These are phyloP conservation scores for Serendipita vermifera DNA, from an alignment of 768 basidiomycete genomes.

Conservation along the genomic window DNA sequence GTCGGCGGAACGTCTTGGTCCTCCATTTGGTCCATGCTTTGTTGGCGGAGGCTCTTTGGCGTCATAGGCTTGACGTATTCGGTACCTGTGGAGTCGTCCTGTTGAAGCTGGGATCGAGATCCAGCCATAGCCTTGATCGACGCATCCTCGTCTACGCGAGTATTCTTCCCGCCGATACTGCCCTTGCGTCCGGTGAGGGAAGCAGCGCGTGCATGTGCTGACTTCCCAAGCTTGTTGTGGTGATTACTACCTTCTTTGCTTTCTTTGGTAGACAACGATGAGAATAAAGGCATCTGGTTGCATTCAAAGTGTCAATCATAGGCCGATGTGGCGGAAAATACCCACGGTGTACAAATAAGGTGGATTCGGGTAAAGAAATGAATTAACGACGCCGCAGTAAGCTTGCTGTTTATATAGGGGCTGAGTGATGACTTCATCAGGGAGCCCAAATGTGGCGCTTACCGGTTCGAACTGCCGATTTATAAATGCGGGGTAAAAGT, in stretches of 20 bases:
- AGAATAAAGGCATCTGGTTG: conserved; percentile 6
- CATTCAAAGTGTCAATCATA: too few species aligned
- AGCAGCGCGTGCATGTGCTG: background rate
- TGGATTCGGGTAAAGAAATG: too few species aligned
- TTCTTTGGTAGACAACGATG: background rate
- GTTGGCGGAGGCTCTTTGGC: background rate
- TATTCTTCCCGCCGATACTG: background rate
- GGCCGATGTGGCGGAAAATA: too few species aligned
- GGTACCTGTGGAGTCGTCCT: background rate
- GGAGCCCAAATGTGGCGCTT: too few species aligned
- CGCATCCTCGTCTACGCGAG: background rate
- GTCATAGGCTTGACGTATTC: background rate
- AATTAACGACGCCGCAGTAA: too few species aligned
- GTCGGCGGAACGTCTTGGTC: background rate
- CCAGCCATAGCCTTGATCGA: background rate
- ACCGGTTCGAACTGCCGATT: too few species aligned
- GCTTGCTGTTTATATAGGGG: too few species aligned
- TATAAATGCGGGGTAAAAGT: too few species aligned
- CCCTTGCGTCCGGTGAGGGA: background rate
- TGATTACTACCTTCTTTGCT: background rate
- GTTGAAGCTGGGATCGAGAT: background rate
- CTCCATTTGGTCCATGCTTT: background rate
- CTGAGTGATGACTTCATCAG: too few species aligned
- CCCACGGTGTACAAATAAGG: too few species aligned
- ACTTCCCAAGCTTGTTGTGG: conserved; percentile 9